A percentile compares a stretch with the other conserved stretches of the same genome.
phyloP scores from a whole-genome alignment of 441 rosid species.

The Populus trichocarpa region DNA sequence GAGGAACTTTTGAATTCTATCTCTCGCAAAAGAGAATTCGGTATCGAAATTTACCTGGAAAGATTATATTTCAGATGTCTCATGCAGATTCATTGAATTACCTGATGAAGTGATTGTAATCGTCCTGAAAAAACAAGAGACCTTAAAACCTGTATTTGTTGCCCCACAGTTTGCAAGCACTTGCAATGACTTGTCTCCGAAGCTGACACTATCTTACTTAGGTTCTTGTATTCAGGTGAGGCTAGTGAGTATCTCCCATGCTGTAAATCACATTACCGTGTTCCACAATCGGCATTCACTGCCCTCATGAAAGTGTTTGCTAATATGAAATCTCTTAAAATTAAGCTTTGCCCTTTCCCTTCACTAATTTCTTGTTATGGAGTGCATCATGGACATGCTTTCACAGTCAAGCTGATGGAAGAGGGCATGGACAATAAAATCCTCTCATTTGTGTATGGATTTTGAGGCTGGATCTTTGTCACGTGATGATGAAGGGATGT shows the following conservation, averaged over 20 bases:
- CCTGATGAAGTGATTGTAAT: neutral
- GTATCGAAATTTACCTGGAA: neutral
- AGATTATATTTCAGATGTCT: neutral
- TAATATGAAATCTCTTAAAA: neutral
- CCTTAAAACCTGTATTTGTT: neutral
- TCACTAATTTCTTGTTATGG: neutral
- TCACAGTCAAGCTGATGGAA: neutral
- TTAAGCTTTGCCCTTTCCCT: neutral
- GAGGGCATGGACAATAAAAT: neutral
- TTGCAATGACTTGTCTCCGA: neutral
- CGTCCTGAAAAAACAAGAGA: neutral
- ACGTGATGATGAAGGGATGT: no score
- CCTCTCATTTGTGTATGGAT: neutral
- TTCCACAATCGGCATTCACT: neutral
- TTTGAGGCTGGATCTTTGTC: no score
- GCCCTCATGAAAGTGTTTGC: neutral
- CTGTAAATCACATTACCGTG: neutral
- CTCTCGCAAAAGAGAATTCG: neutral
- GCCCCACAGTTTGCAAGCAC: neutral
- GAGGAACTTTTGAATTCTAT: neutral
- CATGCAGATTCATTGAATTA: neutral
- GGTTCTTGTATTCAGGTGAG: neutral
- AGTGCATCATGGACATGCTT: no score
- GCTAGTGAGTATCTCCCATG: neutral
- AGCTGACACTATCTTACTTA: neutral